Evolutionary conservation across 768 basidiomycete species (phyloP).

Genomic region (Rhodotorula babjevae): DNA sequence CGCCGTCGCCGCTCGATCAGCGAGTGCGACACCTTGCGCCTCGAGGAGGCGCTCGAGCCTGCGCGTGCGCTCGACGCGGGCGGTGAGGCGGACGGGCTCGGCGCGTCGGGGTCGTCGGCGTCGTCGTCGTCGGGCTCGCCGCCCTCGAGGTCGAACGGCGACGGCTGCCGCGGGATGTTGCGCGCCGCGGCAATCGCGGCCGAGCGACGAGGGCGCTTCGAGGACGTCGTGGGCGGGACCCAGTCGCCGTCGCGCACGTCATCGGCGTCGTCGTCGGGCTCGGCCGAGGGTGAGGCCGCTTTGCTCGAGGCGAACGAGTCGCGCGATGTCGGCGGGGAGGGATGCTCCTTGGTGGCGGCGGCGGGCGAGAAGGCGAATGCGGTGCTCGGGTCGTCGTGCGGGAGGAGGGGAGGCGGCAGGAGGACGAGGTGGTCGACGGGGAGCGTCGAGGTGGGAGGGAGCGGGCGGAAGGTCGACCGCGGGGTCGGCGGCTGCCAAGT

Average conservation of each 20-base stretch:
- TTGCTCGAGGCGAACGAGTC: not conserved
- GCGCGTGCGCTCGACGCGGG: not conserved
- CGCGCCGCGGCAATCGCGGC: slow-evolving; percentile 22
- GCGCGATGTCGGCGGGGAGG: not conserved
- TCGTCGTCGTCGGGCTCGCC: not conserved
- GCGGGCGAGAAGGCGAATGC: not conserved
- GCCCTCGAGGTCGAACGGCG: slow-evolving; percentile 19
- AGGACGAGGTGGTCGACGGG: slow-evolving; percentile 32
- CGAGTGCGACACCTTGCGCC: slow-evolving; percentile 87
- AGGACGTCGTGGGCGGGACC: not conserved
- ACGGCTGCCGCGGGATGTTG: slow-evolving; percentile 21
- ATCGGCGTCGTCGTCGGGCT: not conserved
- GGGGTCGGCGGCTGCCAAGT: slow-evolving; percentile 30
- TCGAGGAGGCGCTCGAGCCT: slow-evolving; percentile 51
- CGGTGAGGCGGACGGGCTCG: not conserved
- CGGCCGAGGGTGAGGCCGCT: not conserved
- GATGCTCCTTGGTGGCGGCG: not conserved
- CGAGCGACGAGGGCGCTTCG: slow-evolving; percentile 11
- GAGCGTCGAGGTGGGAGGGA: slow-evolving; percentile 4
- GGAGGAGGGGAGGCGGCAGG: slow-evolving; percentile 18
- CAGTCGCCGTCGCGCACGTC: not conserved
- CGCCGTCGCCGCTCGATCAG: slow-evolving; percentile 89
- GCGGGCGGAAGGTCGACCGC: slow-evolving; percentile 6
- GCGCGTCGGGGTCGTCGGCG: not conserved
- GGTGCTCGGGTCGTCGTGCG: not conserved